A percentile compares a stretch with the other conserved stretches of the same genome.
Conservation (phyloP, 1,139 yeast genomes). For the Waltiozyma sp. region DNA sequence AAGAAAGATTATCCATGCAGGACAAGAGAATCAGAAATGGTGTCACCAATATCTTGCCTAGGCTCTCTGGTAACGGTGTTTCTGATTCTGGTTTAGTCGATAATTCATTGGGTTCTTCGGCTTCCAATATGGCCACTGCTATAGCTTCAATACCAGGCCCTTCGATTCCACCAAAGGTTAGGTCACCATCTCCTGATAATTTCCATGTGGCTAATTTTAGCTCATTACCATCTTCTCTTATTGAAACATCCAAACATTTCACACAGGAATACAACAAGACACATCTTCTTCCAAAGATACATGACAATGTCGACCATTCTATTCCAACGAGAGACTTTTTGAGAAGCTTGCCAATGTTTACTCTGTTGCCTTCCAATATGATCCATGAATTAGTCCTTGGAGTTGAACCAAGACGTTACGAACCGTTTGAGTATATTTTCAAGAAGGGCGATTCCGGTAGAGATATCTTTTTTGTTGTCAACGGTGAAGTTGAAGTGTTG, state of each 20-base stretch:
- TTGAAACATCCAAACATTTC: neutral
- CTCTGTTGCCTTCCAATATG: conserved; percentile 42
- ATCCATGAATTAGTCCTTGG: conserved; percentile 54
- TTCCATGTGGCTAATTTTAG: too few relatives aligned
- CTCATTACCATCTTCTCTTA: too few relatives aligned
- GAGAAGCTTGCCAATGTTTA: conserved; percentile 46
- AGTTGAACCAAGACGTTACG: conserved; percentile 42
- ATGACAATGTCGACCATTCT: conserved; percentile 37
- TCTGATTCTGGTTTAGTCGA: neutral
- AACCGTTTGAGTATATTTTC: conserved; percentile 50
- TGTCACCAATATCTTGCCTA: conserved; percentile 13
- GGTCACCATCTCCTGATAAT: conserved; percentile 11
- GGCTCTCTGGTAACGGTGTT: conserved; percentile 1
- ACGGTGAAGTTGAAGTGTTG: conserved; percentile 63
- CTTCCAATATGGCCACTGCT: conserved; percentile 13
- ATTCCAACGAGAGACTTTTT: conserved; percentile 47
- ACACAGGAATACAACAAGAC: neutral
- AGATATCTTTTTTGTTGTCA: conserved; percentile 54
- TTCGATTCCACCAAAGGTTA: conserved; percentile 14
- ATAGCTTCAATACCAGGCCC: conserved; percentile 15
- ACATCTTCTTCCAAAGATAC: conserved; percentile 5
- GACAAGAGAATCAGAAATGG: conserved; percentile 40
- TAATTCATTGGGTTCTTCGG: conserved; percentile 5
- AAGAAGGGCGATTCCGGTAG: conserved; percentile 48
- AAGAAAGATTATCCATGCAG: conserved; percentile 60